These are phyloP conservation scores for Russula compacta DNA, from an alignment of 768 basidiomycete genomes.

Conservation along the genomic window DNA sequence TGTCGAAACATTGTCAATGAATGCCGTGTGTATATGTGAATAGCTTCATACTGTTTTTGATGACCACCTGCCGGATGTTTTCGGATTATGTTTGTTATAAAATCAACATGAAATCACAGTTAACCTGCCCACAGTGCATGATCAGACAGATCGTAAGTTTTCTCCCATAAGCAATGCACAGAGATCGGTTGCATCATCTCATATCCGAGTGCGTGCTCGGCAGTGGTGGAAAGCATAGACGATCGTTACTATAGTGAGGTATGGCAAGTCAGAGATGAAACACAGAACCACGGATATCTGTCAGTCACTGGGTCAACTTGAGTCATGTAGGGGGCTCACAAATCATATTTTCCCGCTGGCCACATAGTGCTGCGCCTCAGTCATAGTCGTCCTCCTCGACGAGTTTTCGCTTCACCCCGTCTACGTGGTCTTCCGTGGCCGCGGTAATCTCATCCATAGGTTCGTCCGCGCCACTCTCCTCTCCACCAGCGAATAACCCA, in stretches of 20 bases:
- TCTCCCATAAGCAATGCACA: not conserved
- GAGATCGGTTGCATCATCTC: not conserved
- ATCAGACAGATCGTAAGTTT: not conserved
- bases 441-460: slow-evolving; percentile 71
- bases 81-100: too few species aligned
- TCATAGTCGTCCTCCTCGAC: slow-evolving; percentile 87
- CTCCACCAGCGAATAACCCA: slow-evolving; percentile 67
- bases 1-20: too few species aligned
- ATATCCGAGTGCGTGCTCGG: not conserved
- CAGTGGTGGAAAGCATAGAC: not conserved
- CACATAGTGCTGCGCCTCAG: slow-evolving; percentile 25
- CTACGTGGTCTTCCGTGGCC: slow-evolving; percentile 26
- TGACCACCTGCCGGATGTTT: too few species aligned
- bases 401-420: slow-evolving; percentile 68
- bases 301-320: not conserved
- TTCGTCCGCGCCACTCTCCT: slow-evolving; percentile 63
- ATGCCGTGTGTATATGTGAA: too few species aligned
- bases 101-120: too few species aligned
- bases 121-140: too few species aligned
- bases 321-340: not conserved
- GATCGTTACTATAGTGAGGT: not conserved
- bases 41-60: too few species aligned
- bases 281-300: not conserved
- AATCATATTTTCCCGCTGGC: not conserved
- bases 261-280: not conserved